Evolutionary conservation across 257 asterid genomes (phyloP), one percentile per base, ranked within the genome.

Genomic region (Schizonepeta tenuifolia): DNA sequence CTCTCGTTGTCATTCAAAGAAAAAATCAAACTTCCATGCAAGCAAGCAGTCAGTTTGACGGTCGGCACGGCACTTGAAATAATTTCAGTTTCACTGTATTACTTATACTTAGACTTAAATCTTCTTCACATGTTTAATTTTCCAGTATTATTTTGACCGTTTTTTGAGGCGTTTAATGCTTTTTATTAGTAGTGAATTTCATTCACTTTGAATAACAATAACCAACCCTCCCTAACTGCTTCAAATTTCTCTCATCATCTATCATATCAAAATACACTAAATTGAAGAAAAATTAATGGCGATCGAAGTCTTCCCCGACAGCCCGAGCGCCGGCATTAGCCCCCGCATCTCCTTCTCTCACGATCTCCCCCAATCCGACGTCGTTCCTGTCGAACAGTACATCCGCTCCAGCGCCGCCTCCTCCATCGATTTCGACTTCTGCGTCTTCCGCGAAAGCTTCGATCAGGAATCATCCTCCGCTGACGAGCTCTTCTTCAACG

Each of bases 261-360:
- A n/a, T n/a, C n/a, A n/a, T n/a, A n/a, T n/a, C n/a, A n/a, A n/a
- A n/a, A n/a, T n/a, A n/a, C n/a, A n/a, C n/a, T n/a, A n/a, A n/a
- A n/a, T 2, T 1, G 1, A 50, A 35, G 6, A 0, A 15, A 40
- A 22, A n/a, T n/a, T n/a, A n/a, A 93, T 93, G 98, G 86, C 88
- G 7, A 67, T 90, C 28, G 92, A 93, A 44, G 55, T 85, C 9
- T 88, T 79, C 67, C 86, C 93, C 8, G 95, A 88, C 13, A 82
- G 81, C 77, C 84, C 89, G 7, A 81, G 77, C 70, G 55, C 70
- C 43, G 86, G 73, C 21, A 82, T 83, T 74, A 89, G 95, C 67
- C 97, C 98, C 0, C 87, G 98, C 12, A 89, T 90, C 71, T 90
- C 97, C 7, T 93, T 93, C 69, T 93, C 98, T 4, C 87, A 89